phyloP scores from a whole-genome alignment of 345 rosid species.

The Eucalyptus albens region DNA sequence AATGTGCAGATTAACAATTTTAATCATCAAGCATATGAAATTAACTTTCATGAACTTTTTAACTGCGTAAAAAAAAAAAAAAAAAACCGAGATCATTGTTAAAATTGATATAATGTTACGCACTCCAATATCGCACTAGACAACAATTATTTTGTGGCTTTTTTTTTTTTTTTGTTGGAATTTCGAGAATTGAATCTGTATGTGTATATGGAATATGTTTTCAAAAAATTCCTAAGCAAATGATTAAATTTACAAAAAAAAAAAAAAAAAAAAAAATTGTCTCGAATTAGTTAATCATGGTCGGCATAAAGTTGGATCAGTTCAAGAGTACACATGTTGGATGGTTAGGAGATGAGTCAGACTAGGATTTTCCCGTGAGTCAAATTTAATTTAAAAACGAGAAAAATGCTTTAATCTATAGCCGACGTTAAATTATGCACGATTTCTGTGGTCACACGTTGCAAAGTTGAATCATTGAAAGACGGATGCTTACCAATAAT shows the following conservation, averaged over 20 bases:
- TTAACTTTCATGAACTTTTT: neutral
- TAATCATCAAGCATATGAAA: neutral
- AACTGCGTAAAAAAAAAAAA: neutral
- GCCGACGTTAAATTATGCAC: neutral
- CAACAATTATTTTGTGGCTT: neutral
- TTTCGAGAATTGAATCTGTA: neutral
- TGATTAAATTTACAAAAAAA: neutral
- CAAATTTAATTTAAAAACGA: neutral
- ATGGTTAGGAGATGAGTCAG: neutral
- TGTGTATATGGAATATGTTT: neutral
- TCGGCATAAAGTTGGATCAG: neutral
- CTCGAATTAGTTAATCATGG: neutral
- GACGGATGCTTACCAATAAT: conserved; percentile 1
- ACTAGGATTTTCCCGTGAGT: neutral
- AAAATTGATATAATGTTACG: neutral
- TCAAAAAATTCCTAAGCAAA: neutral
- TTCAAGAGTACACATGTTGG: neutral
- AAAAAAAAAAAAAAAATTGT: neutral
- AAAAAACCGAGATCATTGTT: neutral
- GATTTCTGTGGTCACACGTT: neutral
- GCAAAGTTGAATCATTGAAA: neutral
- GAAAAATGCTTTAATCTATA: neutral
- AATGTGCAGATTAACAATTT: neutral
- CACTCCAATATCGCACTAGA: neutral
- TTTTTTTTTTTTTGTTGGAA: neutral